phyloP scores from a whole-genome alignment of 1,284 basidiomycete genomes.

The Ganoderma resinaceum region DNA sequence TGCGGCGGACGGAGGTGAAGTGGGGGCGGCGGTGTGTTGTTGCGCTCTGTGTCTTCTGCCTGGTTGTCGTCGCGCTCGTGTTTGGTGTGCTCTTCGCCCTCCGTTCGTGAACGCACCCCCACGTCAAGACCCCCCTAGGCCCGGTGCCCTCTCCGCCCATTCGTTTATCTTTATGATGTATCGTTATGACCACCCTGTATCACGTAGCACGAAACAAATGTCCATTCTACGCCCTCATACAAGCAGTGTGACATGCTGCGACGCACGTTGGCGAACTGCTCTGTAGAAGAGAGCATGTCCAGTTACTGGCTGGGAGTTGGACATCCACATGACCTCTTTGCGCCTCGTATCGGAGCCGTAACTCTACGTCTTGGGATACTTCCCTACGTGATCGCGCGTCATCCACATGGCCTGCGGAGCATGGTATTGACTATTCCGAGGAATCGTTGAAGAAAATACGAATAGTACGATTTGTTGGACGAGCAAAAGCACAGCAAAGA shows the following conservation, averaged over 20 bases:
- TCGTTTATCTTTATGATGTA: conserved; percentile 1
- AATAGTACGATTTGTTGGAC: not conserved
- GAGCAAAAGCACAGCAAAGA: conserved; percentile 15
- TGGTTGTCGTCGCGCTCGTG: conserved; percentile 4
- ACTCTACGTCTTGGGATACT: too few relatives aligned
- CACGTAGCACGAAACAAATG: not conserved
- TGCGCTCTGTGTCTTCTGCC: conserved; percentile 7
- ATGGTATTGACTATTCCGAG: not conserved
- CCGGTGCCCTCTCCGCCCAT: not conserved
- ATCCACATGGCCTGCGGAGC: not conserved
- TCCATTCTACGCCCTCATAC: too few relatives aligned
- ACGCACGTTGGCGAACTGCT: too few relatives aligned
- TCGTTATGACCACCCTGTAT: conserved; percentile 4
- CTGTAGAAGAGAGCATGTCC: too few relatives aligned
- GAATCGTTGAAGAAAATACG: not conserved
- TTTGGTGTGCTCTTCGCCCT: conserved; percentile 10
- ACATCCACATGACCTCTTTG: too few relatives aligned
- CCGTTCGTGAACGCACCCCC: conserved; percentile 4
- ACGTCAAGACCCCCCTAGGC: not conserved
- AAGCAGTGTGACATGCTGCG: too few relatives aligned
- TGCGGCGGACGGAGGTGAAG: conserved; percentile 48
- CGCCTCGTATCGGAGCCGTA: too few relatives aligned
- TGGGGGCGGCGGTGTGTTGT: conserved; percentile 51
- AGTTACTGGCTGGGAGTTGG: too few relatives aligned
- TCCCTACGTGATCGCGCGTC: not conserved